A percentile compares a stretch with the other conserved stretches of the same genome.
These are phyloP conservation scores for Candida hispaniensis DNA, from an alignment of 805 yeast species.

Conservation along the genomic window DNA sequence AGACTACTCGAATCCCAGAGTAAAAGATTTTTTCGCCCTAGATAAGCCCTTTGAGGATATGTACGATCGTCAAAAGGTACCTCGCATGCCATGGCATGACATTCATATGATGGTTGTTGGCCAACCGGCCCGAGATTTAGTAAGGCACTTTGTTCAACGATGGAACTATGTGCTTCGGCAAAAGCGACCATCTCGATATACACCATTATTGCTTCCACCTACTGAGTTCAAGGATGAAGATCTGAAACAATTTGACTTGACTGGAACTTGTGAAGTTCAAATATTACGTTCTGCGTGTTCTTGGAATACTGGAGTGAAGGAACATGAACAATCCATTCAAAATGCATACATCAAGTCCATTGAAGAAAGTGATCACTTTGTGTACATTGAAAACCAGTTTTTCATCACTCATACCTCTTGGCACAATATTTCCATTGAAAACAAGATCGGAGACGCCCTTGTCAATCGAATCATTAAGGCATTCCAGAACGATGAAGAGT, in stretches of 20 bases:
- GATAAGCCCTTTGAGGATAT: conserved; percentile 83
- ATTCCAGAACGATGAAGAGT: conserved; percentile 55
- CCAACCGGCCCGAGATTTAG: conserved; percentile 82
- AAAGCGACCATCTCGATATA: conserved; percentile 86
- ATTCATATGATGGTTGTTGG: conserved; percentile 94
- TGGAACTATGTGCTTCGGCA: conserved; percentile 93
- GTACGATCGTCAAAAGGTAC: conserved; percentile 70
- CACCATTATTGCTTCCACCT: conserved; percentile 89
- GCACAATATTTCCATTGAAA: conserved; percentile 64
- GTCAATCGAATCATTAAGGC: conserved; percentile 95
- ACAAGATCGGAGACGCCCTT: conserved; percentile 89
- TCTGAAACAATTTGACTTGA: conserved; percentile 43
- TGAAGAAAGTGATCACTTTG: conserved; percentile 84
- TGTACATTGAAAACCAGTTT: conserved; percentile 92
- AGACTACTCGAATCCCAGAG: conserved; percentile 93
- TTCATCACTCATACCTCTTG: conserved; percentile 82
- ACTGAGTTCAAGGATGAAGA: conserved; percentile 73
- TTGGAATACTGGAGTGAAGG: conserved; percentile 87
- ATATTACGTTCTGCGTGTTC: conserved; percentile 76
- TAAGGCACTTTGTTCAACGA: conserved; percentile 92
- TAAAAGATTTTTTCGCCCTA: conserved; percentile 69
- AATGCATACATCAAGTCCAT: conserved; percentile 84
- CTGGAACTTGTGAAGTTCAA: conserved; percentile 89
- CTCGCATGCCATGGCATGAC: conserved; percentile 99
- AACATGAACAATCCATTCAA: conserved; percentile 81